Evolutionary conservation across 192 early-diverging fungal genomes (phyloP).

Genomic region (Entomortierella lignicola): DNA sequence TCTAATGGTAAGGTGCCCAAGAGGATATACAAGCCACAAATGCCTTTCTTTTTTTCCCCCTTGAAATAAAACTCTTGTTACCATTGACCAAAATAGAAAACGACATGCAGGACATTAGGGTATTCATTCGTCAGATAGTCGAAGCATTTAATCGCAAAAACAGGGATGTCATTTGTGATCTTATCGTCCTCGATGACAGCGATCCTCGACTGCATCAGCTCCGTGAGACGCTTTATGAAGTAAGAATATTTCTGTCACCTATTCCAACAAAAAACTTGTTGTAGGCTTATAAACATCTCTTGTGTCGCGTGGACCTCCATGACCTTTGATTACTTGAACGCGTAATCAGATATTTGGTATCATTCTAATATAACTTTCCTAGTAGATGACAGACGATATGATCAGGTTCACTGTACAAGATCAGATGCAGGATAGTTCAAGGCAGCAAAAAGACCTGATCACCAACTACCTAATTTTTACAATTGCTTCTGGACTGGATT

Average conservation of each 20-base stretch:
- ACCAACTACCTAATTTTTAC: slow-evolving; percentile 41
- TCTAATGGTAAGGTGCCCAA: no score
- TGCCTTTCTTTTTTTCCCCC: neutral
- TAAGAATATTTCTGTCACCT: slow-evolving; percentile 3
- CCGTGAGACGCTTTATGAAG: slow-evolving; percentile 20
- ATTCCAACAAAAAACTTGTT: neutral
- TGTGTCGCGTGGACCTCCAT: neutral
- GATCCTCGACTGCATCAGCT: slow-evolving; percentile 5
- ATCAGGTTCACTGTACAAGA: slow-evolving; percentile 19
- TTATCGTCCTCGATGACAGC: slow-evolving; percentile 23
- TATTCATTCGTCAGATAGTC: slow-evolving; percentile 14
- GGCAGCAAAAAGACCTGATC: slow-evolving; percentile 18
- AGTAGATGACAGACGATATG: slow-evolving; percentile 28
- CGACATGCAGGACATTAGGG: slow-evolving; percentile 23
- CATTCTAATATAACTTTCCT: neutral
- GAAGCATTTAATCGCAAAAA: slow-evolving; percentile 16
- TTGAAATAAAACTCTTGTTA: neutral
- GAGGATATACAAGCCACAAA: no score
- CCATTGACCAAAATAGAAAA: neutral
- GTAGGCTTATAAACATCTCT: no score
- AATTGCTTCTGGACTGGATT: slow-evolving; percentile 25
- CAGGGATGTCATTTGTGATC: slow-evolving; percentile 17
- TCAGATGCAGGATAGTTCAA: neutral
- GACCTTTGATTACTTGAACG: neutral
- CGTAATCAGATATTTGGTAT: no score